These are phyloP conservation scores for Elongisporangium senticosum DNA, from an alignment of 352 stramenopile genomes.

Conservation along the genomic window DNA sequence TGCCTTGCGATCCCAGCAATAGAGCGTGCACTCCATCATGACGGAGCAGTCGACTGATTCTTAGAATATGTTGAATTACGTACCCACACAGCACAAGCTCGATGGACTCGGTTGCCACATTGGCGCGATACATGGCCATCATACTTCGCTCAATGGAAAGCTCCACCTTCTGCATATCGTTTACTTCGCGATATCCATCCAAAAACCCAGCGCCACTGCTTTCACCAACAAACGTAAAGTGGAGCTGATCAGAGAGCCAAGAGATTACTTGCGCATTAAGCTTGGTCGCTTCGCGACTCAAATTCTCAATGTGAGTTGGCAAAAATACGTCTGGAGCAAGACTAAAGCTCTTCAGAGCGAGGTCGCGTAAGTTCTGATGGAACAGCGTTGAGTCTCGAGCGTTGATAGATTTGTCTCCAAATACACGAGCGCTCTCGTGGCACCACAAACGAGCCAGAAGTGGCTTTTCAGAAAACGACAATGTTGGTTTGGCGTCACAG, in stretches of 20 bases:
- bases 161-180: conserved; percentile 44
- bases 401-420: conserved; percentile 47
- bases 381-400: conserved; percentile 25
- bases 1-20: conserved; percentile 35
- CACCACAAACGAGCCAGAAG: conserved; percentile 59
- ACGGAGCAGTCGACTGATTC: conserved; percentile 40
- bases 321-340: conserved; percentile 38
- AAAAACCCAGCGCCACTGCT: conserved; percentile 24
- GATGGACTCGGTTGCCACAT: conserved; percentile 23
- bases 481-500: conserved; percentile 22
- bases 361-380: conserved; percentile 38
- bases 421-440: conserved; percentile 51
- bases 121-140: conserved; percentile 38
- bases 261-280: background rate
- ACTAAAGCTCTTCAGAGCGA: conserved; percentile 35
- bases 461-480: conserved; percentile 39
- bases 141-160: conserved; percentile 51
- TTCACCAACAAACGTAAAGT: conserved; percentile 57
- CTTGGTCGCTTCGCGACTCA: background rate
- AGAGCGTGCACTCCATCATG: conserved; percentile 29
- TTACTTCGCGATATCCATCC: conserved; percentile 54
- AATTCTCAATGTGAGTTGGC: conserved; percentile 10
- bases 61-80: conserved; percentile 51
- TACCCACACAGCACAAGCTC: conserved; percentile 49
- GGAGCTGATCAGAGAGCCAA: conserved; percentile 44